Evolutionary conservation across 164 flowering plant species (phyloP), one percentile per base, ranked within the genome.

Genomic region (Akebia trifoliata): DNA sequence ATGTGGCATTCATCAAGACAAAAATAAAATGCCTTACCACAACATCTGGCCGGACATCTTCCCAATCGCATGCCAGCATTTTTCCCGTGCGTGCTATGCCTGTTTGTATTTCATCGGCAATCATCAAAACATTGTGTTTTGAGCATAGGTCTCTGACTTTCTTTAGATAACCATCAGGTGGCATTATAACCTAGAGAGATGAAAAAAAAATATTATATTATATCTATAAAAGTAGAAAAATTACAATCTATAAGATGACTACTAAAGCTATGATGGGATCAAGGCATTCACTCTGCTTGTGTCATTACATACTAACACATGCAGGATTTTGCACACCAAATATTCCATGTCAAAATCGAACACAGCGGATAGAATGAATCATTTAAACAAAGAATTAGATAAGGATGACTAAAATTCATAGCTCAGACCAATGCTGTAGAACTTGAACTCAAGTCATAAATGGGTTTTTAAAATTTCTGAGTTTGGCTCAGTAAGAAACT

Each of bases 1-100:
- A n/a, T n/a, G n/a, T n/a, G n/a, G n/a, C n/a, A n/a, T n/a, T n/a
- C n/a, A n/a, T n/a, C n/a, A n/a, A n/a, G n/a, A n/a, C n/a, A n/a
- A n/a, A 2, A 38, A 10, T 31, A 42, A 40, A 24, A 29, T 12
- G 56, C 50, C 81, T 80, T 74, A 90, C 99, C 60, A 90, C 95
- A 64, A 90, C 81, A 80, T 94, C 97, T 18, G 97, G 97, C 6
- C 87, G 86, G 50, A 88, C 82, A 44, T 76, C 78, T 72, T 90
- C 99, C 99, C 99, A 94, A 38, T 94, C 94, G 61, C 96, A 90
- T 52, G 96, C 96, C 70, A 94, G 75, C 84, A 90, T 60, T 75
- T 75, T 88, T 57, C 99, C 97, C 44, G 95, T 74, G 22, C 97
- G 74, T 49, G 81, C 99, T 64, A 94, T 71, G 49, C 99, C 99